Evolutionary conservation across 2,329 filamentous ascomycete species (phyloP), one percentile per base, ranked within the genome.

Genomic region (Sporothrix sp.): DNA sequence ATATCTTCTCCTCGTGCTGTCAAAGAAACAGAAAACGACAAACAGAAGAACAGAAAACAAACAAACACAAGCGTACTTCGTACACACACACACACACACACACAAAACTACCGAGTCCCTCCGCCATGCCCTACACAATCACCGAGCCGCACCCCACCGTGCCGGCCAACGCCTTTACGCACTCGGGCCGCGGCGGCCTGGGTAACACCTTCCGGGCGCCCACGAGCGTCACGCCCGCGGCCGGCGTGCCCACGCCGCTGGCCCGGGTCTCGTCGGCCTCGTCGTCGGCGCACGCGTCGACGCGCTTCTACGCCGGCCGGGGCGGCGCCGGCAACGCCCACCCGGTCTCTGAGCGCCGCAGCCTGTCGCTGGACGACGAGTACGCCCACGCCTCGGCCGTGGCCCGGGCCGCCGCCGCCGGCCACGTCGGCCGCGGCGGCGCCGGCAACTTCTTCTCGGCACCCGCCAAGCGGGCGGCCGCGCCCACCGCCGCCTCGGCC

Each of bases 291-390:
- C 58, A 65, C 62, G 60, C 61, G 57, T 55, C 70, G 38, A 65
- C 70, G 53, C 72, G 74, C 67, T 83, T 83, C 72, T 76, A 80
- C 68, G 75, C 75, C 10, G 82, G 82, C 59, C 79, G 82, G 52
- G 82, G 82, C 58, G 81, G 82, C 52, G 81, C 80, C 2, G 82
- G 82, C 60, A 85, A 85, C 68, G 73, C 79, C 56, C 73, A 74
- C 64, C 61, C 68, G 39, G 64, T 71, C 48, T 63, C 67, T 50
- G 69, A 78, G 62, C 72, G 78, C 44, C 72, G 75, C 60, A 73
- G 77, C 58, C 74, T 84, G 66, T 76, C 73, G 53, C 86, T 86
- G 66, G 80, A 84, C 63, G 81, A 84, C 68, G 80, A 84, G 63
- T 76, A 79, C 59, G 66, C 72, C 58, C 72, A 74, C 56, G 74